Evolutionary conservation across 352 stramenopile species (phyloP).

Genomic region (Phytopythium litorale): DNA sequence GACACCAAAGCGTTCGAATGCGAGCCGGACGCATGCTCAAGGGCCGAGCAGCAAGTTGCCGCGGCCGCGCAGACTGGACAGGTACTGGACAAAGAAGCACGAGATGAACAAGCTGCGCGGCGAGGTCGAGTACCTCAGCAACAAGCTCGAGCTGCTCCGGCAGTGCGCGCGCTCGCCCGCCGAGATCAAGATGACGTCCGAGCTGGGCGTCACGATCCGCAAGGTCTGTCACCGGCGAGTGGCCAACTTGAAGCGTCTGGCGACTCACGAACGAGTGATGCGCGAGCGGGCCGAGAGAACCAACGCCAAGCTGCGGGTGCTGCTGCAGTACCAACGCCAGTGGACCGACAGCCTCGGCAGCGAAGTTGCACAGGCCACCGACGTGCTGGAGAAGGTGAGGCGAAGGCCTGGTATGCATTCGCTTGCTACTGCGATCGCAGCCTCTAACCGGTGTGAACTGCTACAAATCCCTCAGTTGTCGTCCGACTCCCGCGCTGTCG

Average conservation of each 20-base stretch:
- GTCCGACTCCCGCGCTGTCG: background rate
- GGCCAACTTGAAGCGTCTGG: background rate
- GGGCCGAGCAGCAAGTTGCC: background rate
- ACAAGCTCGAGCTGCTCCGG: slow-evolving; percentile 3
- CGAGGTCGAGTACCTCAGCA: background rate
- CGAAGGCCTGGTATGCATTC: background rate
- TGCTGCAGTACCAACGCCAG: background rate
- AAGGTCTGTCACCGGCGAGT: background rate
- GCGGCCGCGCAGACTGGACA: background rate
- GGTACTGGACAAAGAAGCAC: slow-evolving; percentile 5
- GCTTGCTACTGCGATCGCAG: background rate
- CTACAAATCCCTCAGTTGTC: background rate
- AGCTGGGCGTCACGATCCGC: slow-evolving; percentile 1
- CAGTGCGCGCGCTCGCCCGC: slow-evolving; percentile 2
- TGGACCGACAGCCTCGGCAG: background rate
- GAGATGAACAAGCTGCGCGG: slow-evolving; percentile 1
- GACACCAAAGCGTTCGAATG: background rate
- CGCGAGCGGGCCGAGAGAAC: background rate
- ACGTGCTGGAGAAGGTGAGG: background rate
- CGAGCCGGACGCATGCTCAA: background rate
- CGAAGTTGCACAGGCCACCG: background rate
- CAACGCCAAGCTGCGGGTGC: background rate
- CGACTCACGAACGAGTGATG: background rate
- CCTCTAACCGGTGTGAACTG: background rate
- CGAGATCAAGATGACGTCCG: background rate